phyloP scores from a whole-genome alignment of 371 early-diverging fungal species.

The Blastocladiella emersonii region DNA sequence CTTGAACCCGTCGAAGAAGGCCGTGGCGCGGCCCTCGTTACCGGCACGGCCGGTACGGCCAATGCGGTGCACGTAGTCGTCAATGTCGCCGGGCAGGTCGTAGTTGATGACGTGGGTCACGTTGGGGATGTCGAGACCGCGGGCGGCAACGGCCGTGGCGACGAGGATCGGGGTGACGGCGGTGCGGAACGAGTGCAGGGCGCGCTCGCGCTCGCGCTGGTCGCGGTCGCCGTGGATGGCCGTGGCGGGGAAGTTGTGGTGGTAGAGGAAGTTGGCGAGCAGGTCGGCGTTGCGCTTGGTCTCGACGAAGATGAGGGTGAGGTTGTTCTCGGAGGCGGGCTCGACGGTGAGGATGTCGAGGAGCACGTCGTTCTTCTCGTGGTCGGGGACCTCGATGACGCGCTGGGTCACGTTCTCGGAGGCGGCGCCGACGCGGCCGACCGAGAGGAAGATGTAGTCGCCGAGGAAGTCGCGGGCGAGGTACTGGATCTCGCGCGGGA shows the following conservation, averaged over 20 bases:
- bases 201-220: slow-evolving; percentile 92
- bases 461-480: slow-evolving; percentile 89
- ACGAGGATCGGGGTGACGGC: slow-evolving; percentile 90
- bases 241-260: slow-evolving; percentile 15
- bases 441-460: slow-evolving; percentile 82
- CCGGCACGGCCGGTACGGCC: slow-evolving; percentile 59
- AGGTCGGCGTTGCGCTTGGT: slow-evolving; percentile 67
- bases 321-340: slow-evolving; percentile 25
- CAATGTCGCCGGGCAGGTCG: slow-evolving; percentile 59
- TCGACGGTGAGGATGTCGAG: slow-evolving; percentile 68
- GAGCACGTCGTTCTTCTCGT: slow-evolving; percentile 60
- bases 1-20: slow-evolving; percentile 45
- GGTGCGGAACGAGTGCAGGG: slow-evolving; percentile 76
- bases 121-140: slow-evolving; percentile 84
- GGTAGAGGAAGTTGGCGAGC: slow-evolving; percentile 54
- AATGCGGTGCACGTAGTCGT: slow-evolving; percentile 22
- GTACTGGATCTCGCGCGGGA: slow-evolving; percentile 86
- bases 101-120: slow-evolving; percentile 76
- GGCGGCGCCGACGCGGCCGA: slow-evolving; percentile 91
- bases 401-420: slow-evolving; percentile 93
- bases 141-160: slow-evolving; percentile 98
- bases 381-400: slow-evolving; percentile 73
- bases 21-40: slow-evolving; percentile 53
- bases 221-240: slow-evolving; percentile 13
- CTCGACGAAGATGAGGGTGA: slow-evolving; percentile 67